Conservation (phyloP, 1,284 basidiomycete genomes). For the Melampsora larici-populina region DNA sequence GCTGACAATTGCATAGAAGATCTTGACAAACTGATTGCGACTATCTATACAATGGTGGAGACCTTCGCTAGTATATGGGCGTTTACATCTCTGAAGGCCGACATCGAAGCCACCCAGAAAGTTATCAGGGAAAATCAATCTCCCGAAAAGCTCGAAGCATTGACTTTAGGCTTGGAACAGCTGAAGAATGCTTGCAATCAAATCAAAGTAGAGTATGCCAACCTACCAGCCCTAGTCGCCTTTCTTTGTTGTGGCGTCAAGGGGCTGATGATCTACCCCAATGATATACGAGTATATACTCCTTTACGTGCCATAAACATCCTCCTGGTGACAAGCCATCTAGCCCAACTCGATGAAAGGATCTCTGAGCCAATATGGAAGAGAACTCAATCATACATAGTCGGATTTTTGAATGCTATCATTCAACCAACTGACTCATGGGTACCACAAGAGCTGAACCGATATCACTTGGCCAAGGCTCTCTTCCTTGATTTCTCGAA, state of each 20-base stretch:
- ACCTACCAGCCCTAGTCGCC: neutral
- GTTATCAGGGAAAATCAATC: neutral
- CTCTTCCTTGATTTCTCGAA: neutral
- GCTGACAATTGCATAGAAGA: neutral
- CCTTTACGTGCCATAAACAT: neutral
- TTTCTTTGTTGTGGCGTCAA: neutral
- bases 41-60: neutral
- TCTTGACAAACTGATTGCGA: too few species aligned
- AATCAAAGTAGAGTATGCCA: neutral
- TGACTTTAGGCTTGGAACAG: neutral
- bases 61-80: neutral
- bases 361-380: neutral
- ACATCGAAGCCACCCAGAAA: neutral
- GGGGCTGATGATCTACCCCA: neutral
- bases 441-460: neutral
- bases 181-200: neutral
- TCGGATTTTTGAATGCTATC: neutral
- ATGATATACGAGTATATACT: neutral
- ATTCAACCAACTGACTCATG: neutral
- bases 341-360: neutral
- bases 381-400: neutral
- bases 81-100: neutral
- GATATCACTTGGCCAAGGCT: too few species aligned
- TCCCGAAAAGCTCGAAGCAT: neutral
- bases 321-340: neutral